A percentile compares a stretch with the other conserved stretches of the same genome.
Evolutionary conservation across 2,329 filamentous ascomycete genomes (phyloP).

Genomic region (Fusarium guadeloupense): DNA sequence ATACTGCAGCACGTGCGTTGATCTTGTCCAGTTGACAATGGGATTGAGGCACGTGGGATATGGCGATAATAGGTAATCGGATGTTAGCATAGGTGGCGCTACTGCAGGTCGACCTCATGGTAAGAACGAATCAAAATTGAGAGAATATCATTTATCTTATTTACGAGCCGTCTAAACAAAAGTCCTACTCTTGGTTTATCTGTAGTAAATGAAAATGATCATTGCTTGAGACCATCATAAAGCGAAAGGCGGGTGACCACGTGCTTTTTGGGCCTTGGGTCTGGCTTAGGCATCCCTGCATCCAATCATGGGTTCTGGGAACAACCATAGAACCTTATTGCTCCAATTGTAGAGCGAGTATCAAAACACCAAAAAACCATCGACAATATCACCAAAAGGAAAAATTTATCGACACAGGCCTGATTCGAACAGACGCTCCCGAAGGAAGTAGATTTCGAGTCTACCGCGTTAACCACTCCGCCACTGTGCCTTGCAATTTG

Average conservation of each 20-base stretch:
- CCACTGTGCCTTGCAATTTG: conserved; percentile 24
- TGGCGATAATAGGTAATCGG: neutral
- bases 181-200: too few relatives aligned
- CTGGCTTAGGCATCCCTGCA: too few relatives aligned
- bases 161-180: neutral
- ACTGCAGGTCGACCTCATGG: conserved; percentile 6
- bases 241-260: too few relatives aligned
- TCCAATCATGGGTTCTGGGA: too few relatives aligned
- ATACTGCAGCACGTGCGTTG: conserved; percentile 32
- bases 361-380: too few relatives aligned
- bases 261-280: too few relatives aligned
- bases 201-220: too few relatives aligned
- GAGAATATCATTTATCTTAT: too few relatives aligned
- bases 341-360: too few relatives aligned
- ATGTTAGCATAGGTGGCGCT: neutral
- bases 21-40: conserved; percentile 9
- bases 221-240: too few relatives aligned
- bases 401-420: neutral
- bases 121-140: neutral
- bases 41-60: conserved; percentile 26
- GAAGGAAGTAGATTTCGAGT: conserved; percentile 33
- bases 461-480: conserved; percentile 32
- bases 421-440: conserved; percentile 31
- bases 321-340: too few relatives aligned
- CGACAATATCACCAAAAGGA: too few relatives aligned